Conservation (phyloP, 768 basidiomycete genomes). For the Lactarius hengduanensis region DNA sequence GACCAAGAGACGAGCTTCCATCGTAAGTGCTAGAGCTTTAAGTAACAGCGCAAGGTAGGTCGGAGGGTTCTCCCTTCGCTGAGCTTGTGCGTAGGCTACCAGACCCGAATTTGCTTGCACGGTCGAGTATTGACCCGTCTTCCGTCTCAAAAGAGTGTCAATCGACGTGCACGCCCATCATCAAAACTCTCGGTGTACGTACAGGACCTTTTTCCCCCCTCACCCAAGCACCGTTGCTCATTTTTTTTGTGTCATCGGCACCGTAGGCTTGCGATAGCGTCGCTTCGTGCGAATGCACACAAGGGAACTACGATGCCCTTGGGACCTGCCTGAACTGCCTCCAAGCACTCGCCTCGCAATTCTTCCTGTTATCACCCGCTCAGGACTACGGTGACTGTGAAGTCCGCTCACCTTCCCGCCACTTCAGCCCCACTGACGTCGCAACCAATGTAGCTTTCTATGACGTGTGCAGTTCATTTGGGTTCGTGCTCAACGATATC, state of each 20-base stretch:
- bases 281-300: conserved; percentile 12
- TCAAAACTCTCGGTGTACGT: conserved; percentile 8
- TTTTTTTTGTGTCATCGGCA: neutral
- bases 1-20: too few relatives aligned
- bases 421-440: neutral
- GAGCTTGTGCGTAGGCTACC: neutral
- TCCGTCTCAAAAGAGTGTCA: conserved; percentile 6
- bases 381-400: neutral
- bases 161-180: conserved; percentile 5
- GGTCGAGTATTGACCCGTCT: neutral
- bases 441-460: neutral
- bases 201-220: neutral
- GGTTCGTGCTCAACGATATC: neutral
- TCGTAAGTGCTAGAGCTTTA: too few relatives aligned
- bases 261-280: neutral
- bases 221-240: neutral
- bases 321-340: conserved; percentile 10
- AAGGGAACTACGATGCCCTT: conserved; percentile 4
- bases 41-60: too few relatives aligned
- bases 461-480: neutral
- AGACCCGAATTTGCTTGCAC: neutral
- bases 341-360: neutral
- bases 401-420: neutral
- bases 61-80: neutral
- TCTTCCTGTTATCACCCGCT: neutral